phyloP scores from a whole-genome alignment of 441 rosid species.

The Erodium texanum region DNA sequence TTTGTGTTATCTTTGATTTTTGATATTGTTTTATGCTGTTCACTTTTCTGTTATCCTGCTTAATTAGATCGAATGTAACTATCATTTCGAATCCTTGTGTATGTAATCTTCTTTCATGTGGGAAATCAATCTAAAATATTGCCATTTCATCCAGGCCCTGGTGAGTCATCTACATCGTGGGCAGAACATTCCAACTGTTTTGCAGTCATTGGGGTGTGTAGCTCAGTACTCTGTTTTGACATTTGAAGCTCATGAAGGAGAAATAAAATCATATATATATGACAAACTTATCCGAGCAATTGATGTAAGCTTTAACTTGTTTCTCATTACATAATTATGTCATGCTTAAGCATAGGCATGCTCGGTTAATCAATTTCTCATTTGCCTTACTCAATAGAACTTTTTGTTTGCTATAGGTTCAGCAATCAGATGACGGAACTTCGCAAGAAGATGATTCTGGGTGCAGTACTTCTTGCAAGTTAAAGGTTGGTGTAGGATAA shows the following conservation, averaged over 20 bases:
- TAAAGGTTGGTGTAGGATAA: conserved; percentile 47
- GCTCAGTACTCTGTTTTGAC: conserved; percentile 57
- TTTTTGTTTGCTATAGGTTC: conserved; percentile 35
- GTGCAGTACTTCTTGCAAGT: conserved; percentile 47
- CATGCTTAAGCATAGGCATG: conserved; percentile 11
- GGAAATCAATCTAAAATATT: conserved; percentile 5
- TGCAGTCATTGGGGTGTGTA: conserved; percentile 89
- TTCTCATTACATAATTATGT: conserved; percentile 15
- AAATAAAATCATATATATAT: conserved; percentile 45
- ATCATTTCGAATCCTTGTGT: not conserved
- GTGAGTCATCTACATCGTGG: conserved; percentile 53
- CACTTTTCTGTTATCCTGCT: not conserved
- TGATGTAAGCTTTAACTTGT: conserved; percentile 20
- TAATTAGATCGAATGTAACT: not conserved
- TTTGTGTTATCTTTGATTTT: not conserved
- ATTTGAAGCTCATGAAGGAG: conserved; percentile 50
- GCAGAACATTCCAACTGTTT: conserved; percentile 58
- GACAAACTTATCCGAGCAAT: conserved; percentile 52
- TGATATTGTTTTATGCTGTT: not conserved
- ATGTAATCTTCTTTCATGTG: not conserved
- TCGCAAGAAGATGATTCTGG: conserved; percentile 37
- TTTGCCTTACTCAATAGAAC: conserved; percentile 10
- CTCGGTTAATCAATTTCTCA: conserved; percentile 16
- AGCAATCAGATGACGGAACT: conserved; percentile 29
- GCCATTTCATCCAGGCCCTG: conserved; percentile 48